A percentile compares a stretch with the other conserved stretches of the same genome.
These are phyloP conservation scores for Sporisorium scitamineum DNA, from an alignment of 1,284 basidiomycete genomes.

Conservation along the genomic window DNA sequence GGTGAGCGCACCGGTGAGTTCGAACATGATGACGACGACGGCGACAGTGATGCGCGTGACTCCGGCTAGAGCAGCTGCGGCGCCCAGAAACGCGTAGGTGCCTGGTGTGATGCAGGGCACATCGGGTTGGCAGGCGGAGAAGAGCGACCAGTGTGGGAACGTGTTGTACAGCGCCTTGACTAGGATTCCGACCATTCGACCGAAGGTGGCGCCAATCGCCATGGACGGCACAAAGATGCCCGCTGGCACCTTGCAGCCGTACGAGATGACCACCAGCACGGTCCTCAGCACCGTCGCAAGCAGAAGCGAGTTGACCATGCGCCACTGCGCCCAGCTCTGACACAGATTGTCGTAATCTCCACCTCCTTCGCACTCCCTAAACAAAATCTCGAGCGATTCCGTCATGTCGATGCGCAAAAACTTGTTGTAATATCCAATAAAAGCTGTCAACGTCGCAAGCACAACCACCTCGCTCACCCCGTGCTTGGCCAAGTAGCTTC, in stretches of 20 bases:
- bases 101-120: slow-evolving; percentile 97
- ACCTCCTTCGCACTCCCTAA: slow-evolving; percentile 94
- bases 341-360: slow-evolving; percentile 92
- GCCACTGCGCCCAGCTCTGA: slow-evolving; percentile 96
- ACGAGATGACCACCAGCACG: slow-evolving; percentile 88
- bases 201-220: slow-evolving; percentile 95
- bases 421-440: slow-evolving; percentile 92
- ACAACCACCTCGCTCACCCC: slow-evolving; percentile 89
- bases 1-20: slow-evolving; percentile 96
- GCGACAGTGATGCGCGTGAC: slow-evolving; percentile 97
- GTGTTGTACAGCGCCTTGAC: slow-evolving; percentile 92
- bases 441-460: slow-evolving; percentile 87
- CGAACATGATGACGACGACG: slow-evolving; percentile 99
- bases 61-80: slow-evolving; percentile 72
- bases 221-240: slow-evolving; percentile 98
- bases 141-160: slow-evolving; percentile 81
- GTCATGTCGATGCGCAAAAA: slow-evolving; percentile 99
- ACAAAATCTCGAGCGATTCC: slow-evolving; percentile 93
- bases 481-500: slow-evolving; percentile 85
- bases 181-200: slow-evolving; percentile 84
- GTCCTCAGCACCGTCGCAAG: slow-evolving; percentile 90
- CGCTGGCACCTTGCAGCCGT: slow-evolving; percentile 95
- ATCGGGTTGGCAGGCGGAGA: slow-evolving; percentile 89
- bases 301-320: slow-evolving; percentile 90
- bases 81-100: slow-evolving; percentile 72